Percentiles rank a stretch among this genome's conserved stretches.
Evolutionary conservation across 805 yeast species (phyloP).

Genomic region (Kregervanrija fluxuum): DNA sequence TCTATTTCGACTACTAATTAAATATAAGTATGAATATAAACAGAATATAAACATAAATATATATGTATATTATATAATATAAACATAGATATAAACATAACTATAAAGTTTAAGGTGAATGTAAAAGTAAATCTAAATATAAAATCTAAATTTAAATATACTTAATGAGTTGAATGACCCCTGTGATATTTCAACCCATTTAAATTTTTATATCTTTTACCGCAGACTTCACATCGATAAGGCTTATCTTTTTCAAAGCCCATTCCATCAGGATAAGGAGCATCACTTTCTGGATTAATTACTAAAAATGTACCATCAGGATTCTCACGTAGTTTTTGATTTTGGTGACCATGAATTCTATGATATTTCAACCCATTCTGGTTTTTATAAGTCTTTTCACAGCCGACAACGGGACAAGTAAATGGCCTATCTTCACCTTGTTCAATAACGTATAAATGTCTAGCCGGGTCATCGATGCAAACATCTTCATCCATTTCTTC

Average conservation of each 20-base stretch:
- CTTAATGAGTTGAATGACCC: constrained; percentile 92
- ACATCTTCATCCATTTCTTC: constrained; percentile 40
- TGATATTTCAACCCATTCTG: constrained; percentile 97
- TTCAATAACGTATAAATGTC: constrained; percentile 88
- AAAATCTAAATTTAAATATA: not conserved
- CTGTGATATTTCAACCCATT: constrained; percentile 96
- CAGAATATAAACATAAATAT: no score
- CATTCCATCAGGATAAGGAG: constrained; percentile 89
- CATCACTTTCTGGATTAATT: constrained; percentile 82
- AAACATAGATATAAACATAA: no score
- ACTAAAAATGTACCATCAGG: constrained; percentile 91
- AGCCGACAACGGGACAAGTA: constrained; percentile 96
- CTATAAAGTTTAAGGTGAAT: no score
- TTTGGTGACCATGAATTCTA: constrained; percentile 93
- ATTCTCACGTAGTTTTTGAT: constrained; percentile 83
- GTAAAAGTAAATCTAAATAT: no score
- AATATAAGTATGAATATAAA: no score
- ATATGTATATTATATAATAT: no score
- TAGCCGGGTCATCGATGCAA: constrained; percentile 94
- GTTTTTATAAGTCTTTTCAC: constrained; percentile 95
- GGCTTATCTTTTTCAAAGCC: constrained; percentile 98
- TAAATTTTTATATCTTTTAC: constrained; percentile 90
- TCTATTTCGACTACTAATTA: no score
- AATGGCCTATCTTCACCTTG: constrained; percentile 90
- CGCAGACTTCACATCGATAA: constrained; percentile 96